Conservation (phyloP, 805 yeast species). For the Cyberlindnera americana region DNA sequence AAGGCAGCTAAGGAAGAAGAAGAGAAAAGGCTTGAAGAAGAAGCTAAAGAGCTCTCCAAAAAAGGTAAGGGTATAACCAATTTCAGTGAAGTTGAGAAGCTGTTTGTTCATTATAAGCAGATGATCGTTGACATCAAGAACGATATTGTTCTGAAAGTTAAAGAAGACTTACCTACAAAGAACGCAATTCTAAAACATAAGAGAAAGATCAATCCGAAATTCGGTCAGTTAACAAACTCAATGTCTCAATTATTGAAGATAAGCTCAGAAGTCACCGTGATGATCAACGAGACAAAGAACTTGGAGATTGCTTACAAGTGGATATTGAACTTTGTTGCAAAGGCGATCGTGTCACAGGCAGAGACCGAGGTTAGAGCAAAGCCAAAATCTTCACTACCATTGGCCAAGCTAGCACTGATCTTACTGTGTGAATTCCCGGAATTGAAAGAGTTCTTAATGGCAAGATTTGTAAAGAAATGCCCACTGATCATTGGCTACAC, state of each 20-base stretch:
- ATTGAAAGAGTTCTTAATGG: constrained; percentile 42
- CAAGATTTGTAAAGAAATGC: constrained; percentile 88
- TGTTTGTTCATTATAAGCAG: constrained; percentile 45
- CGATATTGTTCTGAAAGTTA: constrained; percentile 53
- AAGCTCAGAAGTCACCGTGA: constrained; percentile 44
- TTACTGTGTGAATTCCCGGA: constrained; percentile 48
- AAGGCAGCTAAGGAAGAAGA: constrained; percentile 10
- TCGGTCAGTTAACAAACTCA: constrained; percentile 87
- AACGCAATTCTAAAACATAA: constrained; percentile 55
- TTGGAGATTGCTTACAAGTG: constrained; percentile 59
- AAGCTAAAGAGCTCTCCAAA: constrained; percentile 15
- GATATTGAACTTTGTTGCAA: constrained; percentile 79
- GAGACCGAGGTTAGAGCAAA: constrained; percentile 86
- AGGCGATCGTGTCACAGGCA: constrained; percentile 84
- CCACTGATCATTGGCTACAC: constrained; percentile 84
- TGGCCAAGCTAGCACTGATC: constrained; percentile 61
- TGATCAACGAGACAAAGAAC: constrained; percentile 46
- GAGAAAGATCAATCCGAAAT: constrained; percentile 78
- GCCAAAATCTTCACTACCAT: constrained; percentile 73
- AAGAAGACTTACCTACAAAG: constrained; percentile 49
- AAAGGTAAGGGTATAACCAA: constrained; percentile 33
- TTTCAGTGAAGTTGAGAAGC: constrained; percentile 36
- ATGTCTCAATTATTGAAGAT: constrained; percentile 52
- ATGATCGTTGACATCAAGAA: constrained; percentile 56
- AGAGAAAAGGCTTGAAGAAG: constrained; percentile 18